Percentiles rank a stretch among this genome's conserved stretches.
These are phyloP conservation scores for Lachnellula subtilissima DNA, from an alignment of 2,329 filamentous ascomycete genomes.

Conservation along the genomic window DNA sequence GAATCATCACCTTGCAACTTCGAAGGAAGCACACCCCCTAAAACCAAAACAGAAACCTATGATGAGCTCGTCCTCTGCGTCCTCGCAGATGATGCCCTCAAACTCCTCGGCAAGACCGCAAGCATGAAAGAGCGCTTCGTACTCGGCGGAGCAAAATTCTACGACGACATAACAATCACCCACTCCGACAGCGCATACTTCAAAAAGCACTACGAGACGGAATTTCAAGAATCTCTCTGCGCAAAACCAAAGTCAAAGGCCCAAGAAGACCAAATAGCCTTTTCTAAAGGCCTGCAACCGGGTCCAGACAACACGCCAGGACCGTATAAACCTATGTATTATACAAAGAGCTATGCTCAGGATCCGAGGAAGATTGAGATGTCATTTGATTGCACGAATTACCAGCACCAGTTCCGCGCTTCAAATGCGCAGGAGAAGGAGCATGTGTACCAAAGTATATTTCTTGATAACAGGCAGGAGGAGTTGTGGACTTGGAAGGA, in stretches of 20 bases:
- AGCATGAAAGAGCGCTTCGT: slow-evolving; percentile 60
- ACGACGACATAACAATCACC: slow-evolving; percentile 67
- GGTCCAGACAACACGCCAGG: slow-evolving; percentile 48
- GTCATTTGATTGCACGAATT: slow-evolving; percentile 73
- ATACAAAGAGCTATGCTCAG: slow-evolving; percentile 54
- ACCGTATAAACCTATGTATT: slow-evolving; percentile 60
- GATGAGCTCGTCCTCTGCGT: slow-evolving; percentile 65
- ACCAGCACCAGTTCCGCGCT: slow-evolving; percentile 64
- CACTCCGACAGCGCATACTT: slow-evolving; percentile 63
- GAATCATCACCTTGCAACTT: slow-evolving; percentile 39
- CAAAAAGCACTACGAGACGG: slow-evolving; percentile 62
- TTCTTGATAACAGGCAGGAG: slow-evolving; percentile 53
- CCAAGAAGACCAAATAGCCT: slow-evolving; percentile 37
- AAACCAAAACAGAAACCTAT: slow-evolving; percentile 48
- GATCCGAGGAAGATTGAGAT: slow-evolving; percentile 58
- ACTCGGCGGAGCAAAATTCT: slow-evolving; percentile 65
- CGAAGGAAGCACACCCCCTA: slow-evolving; percentile 42
- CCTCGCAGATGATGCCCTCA: slow-evolving; percentile 59
- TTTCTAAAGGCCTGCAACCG: slow-evolving; percentile 42
- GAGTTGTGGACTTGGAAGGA: slow-evolving; percentile 56
- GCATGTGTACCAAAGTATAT: slow-evolving; percentile 68
- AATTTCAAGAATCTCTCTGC: slow-evolving; percentile 48
- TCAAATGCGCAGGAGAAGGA: slow-evolving; percentile 36
- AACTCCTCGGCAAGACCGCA: slow-evolving; percentile 53
- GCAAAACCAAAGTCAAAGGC: slow-evolving; percentile 41